phyloP scores from a whole-genome alignment of 2,329 filamentous ascomycete species.

The Herpotrichia juniperi region DNA sequence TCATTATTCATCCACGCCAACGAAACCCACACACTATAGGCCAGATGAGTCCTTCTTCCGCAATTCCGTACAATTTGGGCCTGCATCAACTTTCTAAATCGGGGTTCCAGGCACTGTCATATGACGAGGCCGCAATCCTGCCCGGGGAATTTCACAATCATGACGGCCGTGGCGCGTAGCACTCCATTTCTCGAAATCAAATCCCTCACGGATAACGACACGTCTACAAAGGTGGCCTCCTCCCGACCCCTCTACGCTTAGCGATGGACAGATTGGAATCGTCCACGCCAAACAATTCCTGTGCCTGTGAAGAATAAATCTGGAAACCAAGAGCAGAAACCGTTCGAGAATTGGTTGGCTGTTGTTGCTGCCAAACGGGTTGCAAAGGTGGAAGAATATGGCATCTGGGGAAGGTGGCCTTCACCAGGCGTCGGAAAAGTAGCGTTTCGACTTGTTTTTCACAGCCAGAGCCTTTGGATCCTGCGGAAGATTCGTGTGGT shows the following conservation, averaged over 20 bases:
- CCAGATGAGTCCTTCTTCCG: too few relatives aligned
- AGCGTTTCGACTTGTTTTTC: constrained; percentile 54
- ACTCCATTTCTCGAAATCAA: neutral
- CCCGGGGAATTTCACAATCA: too few relatives aligned
- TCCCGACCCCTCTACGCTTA: neutral
- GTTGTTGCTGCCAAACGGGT: neutral
- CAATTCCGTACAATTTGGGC: too few relatives aligned
- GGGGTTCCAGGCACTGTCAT: too few relatives aligned
- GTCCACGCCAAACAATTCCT: neutral
- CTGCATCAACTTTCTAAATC: too few relatives aligned
- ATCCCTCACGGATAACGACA: neutral
- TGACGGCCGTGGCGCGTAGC: neutral
- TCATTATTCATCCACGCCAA: too few relatives aligned
- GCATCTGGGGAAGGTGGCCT: constrained; percentile 14
- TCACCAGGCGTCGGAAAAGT: constrained; percentile 52
- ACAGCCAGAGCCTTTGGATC: constrained; percentile 54
- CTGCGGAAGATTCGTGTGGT: constrained; percentile 70
- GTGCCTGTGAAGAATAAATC: neutral
- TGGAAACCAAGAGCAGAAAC: neutral
- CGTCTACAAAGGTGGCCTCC: constrained; percentile 1
- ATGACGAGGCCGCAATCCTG: too few relatives aligned
- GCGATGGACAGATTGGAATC: constrained; percentile 5
- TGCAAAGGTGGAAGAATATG: constrained; percentile 9
- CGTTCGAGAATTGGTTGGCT: neutral
- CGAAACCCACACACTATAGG: too few relatives aligned